Percentiles rank a stretch among this genome's conserved stretches.
Conservation (phyloP, 2,329 filamentous ascomycete genomes). For the Catunica adiposa region DNA sequence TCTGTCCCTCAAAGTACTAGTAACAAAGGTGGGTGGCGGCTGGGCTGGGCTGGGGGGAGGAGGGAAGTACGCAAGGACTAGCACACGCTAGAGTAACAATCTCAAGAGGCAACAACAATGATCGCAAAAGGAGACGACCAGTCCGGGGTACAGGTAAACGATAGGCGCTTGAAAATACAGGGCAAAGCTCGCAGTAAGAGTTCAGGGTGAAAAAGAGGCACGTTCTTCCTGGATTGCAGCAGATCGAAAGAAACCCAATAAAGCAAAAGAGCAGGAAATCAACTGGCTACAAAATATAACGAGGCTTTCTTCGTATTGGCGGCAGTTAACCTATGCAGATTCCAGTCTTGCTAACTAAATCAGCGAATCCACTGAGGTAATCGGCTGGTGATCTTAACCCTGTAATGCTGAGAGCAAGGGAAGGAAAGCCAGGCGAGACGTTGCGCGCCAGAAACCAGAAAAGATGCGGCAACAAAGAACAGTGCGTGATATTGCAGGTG, state of each 20-base stretch:
- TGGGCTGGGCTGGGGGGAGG: no score
- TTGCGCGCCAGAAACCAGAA: neutral
- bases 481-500: neutral
- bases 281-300: neutral
- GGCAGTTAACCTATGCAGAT: no score
- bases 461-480: neutral
- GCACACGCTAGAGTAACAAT: neutral
- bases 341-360: neutral
- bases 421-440: neutral
- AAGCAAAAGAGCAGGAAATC: no score
- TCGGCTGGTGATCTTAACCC: neutral
- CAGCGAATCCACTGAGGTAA: neutral
- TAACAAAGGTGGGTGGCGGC: no score
- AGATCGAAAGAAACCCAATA: no score
- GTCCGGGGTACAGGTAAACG: neutral
- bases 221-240: neutral
- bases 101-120: neutral
- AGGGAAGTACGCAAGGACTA: neutral
- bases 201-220: neutral
- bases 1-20: no score
- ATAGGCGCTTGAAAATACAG: neutral
- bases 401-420: neutral
- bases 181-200: neutral
- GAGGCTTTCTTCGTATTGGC: neutral
- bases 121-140: neutral